A percentile compares a stretch with the other conserved stretches of the same genome.
Evolutionary conservation across 2,329 filamentous ascomycete species (phyloP).

Genomic region (Ophiostoma sp.): DNA sequence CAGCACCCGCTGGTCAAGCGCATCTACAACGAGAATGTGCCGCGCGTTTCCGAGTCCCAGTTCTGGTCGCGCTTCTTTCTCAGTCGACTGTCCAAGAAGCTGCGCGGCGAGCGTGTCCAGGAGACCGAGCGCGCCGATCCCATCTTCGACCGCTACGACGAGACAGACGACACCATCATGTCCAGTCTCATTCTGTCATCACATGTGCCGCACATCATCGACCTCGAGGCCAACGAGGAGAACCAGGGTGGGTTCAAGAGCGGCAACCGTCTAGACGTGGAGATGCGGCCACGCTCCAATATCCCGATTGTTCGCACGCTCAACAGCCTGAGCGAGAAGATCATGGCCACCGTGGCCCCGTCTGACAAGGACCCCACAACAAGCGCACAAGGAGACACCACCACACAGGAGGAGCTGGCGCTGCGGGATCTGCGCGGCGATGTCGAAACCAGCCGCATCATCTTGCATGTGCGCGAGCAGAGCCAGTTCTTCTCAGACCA

Average conservation of each 20-base stretch:
- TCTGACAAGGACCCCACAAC: constrained; percentile 64
- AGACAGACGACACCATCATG: constrained; percentile 57
- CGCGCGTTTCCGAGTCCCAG: constrained; percentile 67
- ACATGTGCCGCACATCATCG: constrained; percentile 80
- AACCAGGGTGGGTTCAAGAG: constrained; percentile 76
- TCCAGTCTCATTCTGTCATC: constrained; percentile 52
- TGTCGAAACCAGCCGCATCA: constrained; percentile 67
- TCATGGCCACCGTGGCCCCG: constrained; percentile 80
- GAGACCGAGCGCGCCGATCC: constrained; percentile 71
- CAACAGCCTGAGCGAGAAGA: constrained; percentile 87
- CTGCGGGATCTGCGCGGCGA: constrained; percentile 75
- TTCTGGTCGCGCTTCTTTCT: constrained; percentile 97
- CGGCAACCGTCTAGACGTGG: constrained; percentile 82
- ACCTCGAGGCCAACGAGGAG: constrained; percentile 90
- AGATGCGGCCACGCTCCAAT: constrained; percentile 78
- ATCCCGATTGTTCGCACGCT: constrained; percentile 84
- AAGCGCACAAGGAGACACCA: constrained; percentile 62
- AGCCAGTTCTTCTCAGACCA: constrained; percentile 69
- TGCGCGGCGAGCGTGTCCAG: constrained; percentile 81
- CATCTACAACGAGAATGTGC: constrained; percentile 90
- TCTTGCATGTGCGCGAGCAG: constrained; percentile 84
- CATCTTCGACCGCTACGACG: constrained; percentile 77
- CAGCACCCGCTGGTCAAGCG: constrained; percentile 87
- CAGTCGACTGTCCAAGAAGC: constrained; percentile 80
- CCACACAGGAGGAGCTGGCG: constrained; percentile 62